Evolutionary conservation across 176 grass and related monocot genomes (phyloP).

Genomic region (Oryza coarctata): DNA sequence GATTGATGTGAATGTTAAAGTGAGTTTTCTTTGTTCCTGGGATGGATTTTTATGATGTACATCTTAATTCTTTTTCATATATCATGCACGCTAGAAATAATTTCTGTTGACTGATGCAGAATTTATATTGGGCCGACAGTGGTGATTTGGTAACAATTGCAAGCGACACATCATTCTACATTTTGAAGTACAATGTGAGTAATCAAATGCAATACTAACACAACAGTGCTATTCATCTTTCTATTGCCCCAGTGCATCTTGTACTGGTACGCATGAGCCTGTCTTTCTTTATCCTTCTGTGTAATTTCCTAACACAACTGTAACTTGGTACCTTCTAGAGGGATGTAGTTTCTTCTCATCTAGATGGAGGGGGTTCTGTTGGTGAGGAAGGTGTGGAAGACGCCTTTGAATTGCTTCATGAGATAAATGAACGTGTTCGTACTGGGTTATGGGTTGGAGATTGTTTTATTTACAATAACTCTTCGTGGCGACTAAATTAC

Average conservation of each 20-base stretch:
- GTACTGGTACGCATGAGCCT: not conserved
- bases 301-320: slow-evolving; percentile 8
- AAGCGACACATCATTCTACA: slow-evolving; percentile 80
- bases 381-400: slow-evolving; percentile 70
- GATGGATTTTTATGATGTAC: not conserved
- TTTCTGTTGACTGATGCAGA: slow-evolving; percentile 47
- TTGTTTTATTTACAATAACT: slow-evolving; percentile 82
- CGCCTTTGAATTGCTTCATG: slow-evolving; percentile 75
- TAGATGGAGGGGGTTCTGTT: slow-evolving; percentile 51
- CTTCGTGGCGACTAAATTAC: slow-evolving; percentile 69
- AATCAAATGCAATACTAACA: not conserved
- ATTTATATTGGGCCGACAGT: slow-evolving; percentile 85
- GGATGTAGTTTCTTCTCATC: slow-evolving; percentile 64
- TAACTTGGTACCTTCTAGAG: slow-evolving; percentile 37
- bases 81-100: not conserved
- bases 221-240: slow-evolving; percentile 1
- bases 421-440: slow-evolving; percentile 70
- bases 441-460: slow-evolving; percentile 70
- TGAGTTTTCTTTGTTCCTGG: slow-evolving; percentile 33
- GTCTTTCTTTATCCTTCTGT: not conserved
- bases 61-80: not conserved
- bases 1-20: slow-evolving; percentile 84
- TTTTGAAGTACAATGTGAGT: slow-evolving; percentile 91
- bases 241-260: not conserved
- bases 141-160: slow-evolving; percentile 83